Percentiles rank a stretch among this genome's conserved stretches.
These are phyloP conservation scores for Datura wrightii DNA, from an alignment of 257 asterid genomes.

Conservation along the genomic window DNA sequence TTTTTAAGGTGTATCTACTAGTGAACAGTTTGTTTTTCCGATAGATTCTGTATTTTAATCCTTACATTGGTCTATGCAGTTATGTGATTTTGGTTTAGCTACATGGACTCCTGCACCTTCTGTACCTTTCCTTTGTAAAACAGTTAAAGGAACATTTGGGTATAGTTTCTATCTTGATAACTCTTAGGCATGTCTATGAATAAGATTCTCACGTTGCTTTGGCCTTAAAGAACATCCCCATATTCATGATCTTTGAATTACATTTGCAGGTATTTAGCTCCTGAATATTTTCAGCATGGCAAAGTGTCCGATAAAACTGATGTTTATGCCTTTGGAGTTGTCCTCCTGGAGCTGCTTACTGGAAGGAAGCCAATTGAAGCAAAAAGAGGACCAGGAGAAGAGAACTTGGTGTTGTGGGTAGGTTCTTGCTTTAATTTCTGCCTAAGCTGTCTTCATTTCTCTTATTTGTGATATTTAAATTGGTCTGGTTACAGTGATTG, in stretches of 20 bases:
- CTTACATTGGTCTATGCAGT: conserved; percentile 43
- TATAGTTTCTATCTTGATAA: conserved; percentile 35
- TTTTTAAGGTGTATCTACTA: conserved; percentile 36
- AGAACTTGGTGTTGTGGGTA: conserved; percentile 81
- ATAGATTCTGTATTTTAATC: conserved; percentile 27
- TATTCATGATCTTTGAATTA: conserved; percentile 19
- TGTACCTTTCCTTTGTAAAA: conserved; percentile 87
- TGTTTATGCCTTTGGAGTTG: conserved; percentile 85
- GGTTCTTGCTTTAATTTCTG: conserved; percentile 28
- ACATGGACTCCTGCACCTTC: conserved; percentile 94
- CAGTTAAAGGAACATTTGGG: conserved; percentile 98
- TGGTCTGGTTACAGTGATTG: not conserved
- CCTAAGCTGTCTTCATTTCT: conserved; percentile 20
- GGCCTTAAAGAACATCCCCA: not conserved
- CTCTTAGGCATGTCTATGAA: not conserved
- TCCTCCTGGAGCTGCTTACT: conserved; percentile 83
- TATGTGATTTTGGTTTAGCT: conserved; percentile 95
- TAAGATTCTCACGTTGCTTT: not conserved
- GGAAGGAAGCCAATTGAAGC: conserved; percentile 89
- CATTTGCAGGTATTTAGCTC: conserved; percentile 75
- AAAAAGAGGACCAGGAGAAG: conserved; percentile 86
- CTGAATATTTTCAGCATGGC: conserved; percentile 95
- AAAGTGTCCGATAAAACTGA: conserved; percentile 93
- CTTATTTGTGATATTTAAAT: not conserved
- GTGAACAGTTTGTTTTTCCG: not conserved